Percentiles rank a stretch among this genome's conserved stretches.
Evolutionary conservation across 495 filamentous ascomycete genomes (phyloP).

Genomic region (Talaromyces borbonicus): DNA sequence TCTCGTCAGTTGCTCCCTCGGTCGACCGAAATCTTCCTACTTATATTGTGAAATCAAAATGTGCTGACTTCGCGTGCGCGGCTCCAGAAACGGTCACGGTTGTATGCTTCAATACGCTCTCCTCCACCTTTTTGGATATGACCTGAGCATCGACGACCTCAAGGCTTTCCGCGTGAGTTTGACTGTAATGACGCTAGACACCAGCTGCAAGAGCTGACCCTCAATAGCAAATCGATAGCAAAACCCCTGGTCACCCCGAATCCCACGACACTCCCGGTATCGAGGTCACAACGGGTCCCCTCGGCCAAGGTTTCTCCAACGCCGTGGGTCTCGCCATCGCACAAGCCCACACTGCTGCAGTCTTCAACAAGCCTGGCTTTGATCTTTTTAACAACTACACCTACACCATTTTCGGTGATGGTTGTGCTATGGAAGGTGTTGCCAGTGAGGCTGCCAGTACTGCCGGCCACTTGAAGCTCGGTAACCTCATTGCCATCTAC

Average conservation of each 20-base stretch:
- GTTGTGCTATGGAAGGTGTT: constrained; percentile 97
- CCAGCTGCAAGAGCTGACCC: not conserved
- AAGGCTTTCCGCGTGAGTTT: constrained; percentile 86
- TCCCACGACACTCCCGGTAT: constrained; percentile 91
- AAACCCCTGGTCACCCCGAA: constrained; percentile 95
- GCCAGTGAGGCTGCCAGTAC: constrained; percentile 83
- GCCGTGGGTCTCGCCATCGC: constrained; percentile 95
- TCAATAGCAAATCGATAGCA: constrained; percentile 72
- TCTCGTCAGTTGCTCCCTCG: constrained; percentile 65
- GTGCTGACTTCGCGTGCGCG: not conserved
- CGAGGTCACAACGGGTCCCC: constrained; percentile 95
- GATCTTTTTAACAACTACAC: constrained; percentile 94
- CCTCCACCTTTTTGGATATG: constrained; percentile 93
- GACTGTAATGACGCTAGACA: not conserved
- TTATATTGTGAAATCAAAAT: too few species aligned
- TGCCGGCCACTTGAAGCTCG: constrained; percentile 93
- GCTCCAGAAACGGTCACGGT: constrained; percentile 81
- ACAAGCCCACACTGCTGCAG: constrained; percentile 77
- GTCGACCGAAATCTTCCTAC: not conserved
- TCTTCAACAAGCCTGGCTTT: constrained; percentile 96
- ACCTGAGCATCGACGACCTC: constrained; percentile 73
- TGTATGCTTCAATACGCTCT: constrained; percentile 99
- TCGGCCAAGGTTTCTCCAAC: constrained; percentile 92
- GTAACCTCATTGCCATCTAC: constrained; percentile 93
- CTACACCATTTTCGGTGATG: constrained; percentile 93